phyloP scores from a whole-genome alignment of 805 yeast genomes.

The Lachancea lanzarotensis region DNA sequence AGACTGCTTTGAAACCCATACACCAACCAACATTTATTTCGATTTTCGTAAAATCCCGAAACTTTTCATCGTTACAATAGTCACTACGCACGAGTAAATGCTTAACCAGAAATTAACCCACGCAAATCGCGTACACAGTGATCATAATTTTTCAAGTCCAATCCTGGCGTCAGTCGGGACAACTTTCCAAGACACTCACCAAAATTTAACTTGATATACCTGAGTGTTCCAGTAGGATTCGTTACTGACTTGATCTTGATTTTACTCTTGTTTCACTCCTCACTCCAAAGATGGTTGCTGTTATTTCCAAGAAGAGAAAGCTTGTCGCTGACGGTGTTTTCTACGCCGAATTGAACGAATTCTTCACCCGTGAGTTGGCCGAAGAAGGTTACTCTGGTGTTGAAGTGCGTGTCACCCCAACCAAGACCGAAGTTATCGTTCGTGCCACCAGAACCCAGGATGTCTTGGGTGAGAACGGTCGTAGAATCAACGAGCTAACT shows the following conservation, averaged over 20 bases:
- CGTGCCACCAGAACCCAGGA: conserved; percentile 99
- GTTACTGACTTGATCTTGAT: neutral
- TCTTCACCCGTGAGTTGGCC: conserved; percentile 99
- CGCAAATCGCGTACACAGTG: neutral
- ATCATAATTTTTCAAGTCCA: neutral
- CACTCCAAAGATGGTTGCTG: conserved; percentile 33
- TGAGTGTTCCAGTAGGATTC: too few relatives aligned
- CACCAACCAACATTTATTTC: too few relatives aligned
- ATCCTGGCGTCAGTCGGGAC: neutral
- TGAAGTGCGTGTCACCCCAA: conserved; percentile 97
- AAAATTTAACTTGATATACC: too few relatives aligned
- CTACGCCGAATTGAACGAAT: conserved; percentile 99
- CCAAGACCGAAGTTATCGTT: conserved; percentile 96
- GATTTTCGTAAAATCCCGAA: too few relatives aligned
- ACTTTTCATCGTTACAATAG: too few relatives aligned
- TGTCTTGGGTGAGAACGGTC: conserved; percentile 99
- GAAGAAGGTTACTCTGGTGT: conserved; percentile 99
- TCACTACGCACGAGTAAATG: too few relatives aligned
- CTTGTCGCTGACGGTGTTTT: conserved; percentile 99
- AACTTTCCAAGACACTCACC: neutral
- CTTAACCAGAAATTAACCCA: neutral
- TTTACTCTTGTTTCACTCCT: neutral
- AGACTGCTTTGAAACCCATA: too few relatives aligned
- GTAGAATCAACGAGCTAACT: conserved; percentile 98
- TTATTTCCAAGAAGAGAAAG: conserved; percentile 97